Base-by-base conservation (phyloP, 164 flowering plant species). In the Pachysandra terminalis region DNA sequence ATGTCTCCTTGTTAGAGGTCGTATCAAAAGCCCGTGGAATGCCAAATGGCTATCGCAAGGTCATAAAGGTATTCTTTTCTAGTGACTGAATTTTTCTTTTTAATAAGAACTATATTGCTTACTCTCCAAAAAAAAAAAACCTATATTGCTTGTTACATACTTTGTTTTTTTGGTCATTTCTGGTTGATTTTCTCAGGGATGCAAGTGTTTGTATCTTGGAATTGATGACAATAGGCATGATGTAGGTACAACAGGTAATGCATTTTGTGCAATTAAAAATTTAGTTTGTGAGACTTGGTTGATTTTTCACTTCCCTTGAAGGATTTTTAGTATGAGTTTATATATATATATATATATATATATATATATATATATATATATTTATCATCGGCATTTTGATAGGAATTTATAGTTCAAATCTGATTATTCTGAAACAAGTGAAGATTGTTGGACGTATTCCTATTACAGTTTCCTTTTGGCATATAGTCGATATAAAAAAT, bases 41-140 rank as follows among this genome's bases (percentile, higher is more conserved):
- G 78, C 93, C 99, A 62, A 89, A 87, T 86, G 99, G 95, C 71
- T 95, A 88, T 70, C 91, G 89, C 41, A 95, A 95, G 82, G 84
- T 92, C 74, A 77, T 95, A 59, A 90, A 95, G 97, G 99, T 37
- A 19, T 70, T 67, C 66, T 58, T 41, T 52, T 40, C 28, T 65
- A 21, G 56, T 25, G 67, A 5, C 32, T 58, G 17, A 17, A 4
- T 66, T 53, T 19, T 32, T 7, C 37, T 35, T 10, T 52, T 37
- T 19, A 35, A 2, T 55, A 48, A 48, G 8, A 4, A 5, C 22
- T 66, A 26, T 59, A 32, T 62, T 59, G 17, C n/a, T n/a, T n/a
- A n/a, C n/a, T n/a, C n/a, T n/a, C n/a, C n/a, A n/a, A n/a, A n/a
- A n/a, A n/a, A n/a, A n/a, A n/a, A n/a, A n/a, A n/a, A n/a, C n/a